Conservation (phyloP, 2,329 filamentous ascomycete species). For the Cytospora mali region DNA sequence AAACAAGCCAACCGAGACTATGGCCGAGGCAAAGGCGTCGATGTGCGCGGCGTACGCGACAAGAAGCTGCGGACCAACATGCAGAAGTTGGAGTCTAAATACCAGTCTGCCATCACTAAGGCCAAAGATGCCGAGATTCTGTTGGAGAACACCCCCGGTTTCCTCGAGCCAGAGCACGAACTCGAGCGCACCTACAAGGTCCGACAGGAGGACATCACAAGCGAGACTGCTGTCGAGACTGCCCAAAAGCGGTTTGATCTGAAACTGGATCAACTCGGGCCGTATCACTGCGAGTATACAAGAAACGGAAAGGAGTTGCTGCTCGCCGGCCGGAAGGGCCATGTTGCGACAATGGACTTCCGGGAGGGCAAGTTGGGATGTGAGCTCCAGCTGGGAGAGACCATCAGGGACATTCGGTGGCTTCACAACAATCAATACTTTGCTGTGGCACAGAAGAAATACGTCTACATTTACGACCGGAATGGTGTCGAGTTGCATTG, state of each 20-base stretch:
- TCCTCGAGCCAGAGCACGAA: conserved; percentile 84
- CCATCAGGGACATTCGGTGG: conserved; percentile 85
- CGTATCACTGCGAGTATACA: conserved; percentile 87
- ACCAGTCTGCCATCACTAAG: conserved; percentile 76
- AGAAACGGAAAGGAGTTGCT: conserved; percentile 85
- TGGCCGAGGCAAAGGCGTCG: conserved; percentile 78
- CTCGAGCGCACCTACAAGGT: conserved; percentile 93
- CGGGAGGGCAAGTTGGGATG: conserved; percentile 86
- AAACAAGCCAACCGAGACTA: conserved; percentile 74
- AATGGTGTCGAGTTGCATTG: conserved; percentile 92
- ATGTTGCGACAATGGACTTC: conserved; percentile 97
- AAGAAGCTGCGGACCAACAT: conserved; percentile 87
- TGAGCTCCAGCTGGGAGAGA: conserved; percentile 89
- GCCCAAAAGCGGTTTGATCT: conserved; percentile 94
- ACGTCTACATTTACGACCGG: conserved; percentile 94
- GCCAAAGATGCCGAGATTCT: conserved; percentile 96
- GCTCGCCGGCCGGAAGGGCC: conserved; percentile 86
- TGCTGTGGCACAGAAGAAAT: conserved; percentile 93
- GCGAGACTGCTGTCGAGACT: conserved; percentile 75
- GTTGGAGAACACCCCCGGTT: conserved; percentile 82
- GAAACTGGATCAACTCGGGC: conserved; percentile 78
- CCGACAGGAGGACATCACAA: conserved; percentile 80
- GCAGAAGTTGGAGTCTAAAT: conserved; percentile 77
- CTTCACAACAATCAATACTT: conserved; percentile 94
- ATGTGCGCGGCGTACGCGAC: conserved; percentile 75